Evolutionary conservation across 2,329 filamentous ascomycete genomes (phyloP).

Genomic region (Ceratocystis eucalypticola): DNA sequence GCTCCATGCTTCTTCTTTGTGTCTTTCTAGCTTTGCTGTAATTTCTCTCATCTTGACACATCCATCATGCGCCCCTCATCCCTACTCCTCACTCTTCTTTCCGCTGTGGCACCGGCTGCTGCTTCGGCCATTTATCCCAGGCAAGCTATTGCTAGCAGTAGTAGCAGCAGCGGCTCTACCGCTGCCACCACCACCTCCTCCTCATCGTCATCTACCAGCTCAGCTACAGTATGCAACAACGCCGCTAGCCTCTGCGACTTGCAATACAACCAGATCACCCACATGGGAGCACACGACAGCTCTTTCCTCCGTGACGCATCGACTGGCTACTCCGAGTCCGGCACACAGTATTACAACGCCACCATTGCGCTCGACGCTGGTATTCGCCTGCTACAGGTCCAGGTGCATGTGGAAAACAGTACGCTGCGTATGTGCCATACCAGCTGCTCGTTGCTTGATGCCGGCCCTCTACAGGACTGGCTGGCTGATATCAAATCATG

Average conservation of each 20-base stretch:
- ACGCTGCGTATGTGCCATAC: conserved; percentile 59
- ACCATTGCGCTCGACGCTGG: conserved; percentile 57
- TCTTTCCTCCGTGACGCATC: conserved; percentile 54
- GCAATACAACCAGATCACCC: conserved; percentile 61
- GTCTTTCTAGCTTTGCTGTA: background rate
- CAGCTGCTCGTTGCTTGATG: conserved; percentile 53
- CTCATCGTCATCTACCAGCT: conserved; percentile 21
- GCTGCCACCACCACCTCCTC: conserved; percentile 1
- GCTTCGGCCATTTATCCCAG: background rate
- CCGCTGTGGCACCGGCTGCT: conserved; percentile 1
- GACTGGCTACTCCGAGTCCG: conserved; percentile 48
- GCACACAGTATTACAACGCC: conserved; percentile 63
- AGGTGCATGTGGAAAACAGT: conserved; percentile 38
- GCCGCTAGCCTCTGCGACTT: conserved; percentile 58
- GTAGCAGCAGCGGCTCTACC: conserved; percentile 1
- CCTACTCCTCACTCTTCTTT: background rate
- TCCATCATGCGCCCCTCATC: conserved; percentile 10
- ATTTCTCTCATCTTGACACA: background rate
- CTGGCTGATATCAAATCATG: conserved; percentile 50
- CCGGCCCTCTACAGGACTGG: conserved; percentile 52
- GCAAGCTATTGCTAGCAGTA: background rate
- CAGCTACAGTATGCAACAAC: conserved; percentile 56
- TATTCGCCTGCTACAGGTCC: conserved; percentile 55
- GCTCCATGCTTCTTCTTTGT: background rate
- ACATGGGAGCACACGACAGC: conserved; percentile 64